phyloP scores from a whole-genome alignment of 306 rosid species.

The Hylodesmum podocarpum region DNA sequence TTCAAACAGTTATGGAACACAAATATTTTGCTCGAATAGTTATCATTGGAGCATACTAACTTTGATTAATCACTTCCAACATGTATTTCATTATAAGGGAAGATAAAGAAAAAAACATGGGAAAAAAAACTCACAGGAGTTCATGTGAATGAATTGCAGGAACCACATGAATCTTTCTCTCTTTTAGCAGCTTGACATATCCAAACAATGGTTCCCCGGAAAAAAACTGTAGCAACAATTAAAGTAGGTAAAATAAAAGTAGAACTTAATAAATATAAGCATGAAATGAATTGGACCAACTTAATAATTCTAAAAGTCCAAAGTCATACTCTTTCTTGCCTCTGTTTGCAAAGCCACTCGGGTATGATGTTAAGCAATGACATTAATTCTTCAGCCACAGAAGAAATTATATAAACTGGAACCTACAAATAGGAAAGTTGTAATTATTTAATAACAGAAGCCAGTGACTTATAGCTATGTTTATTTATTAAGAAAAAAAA shows the following conservation, averaged over 20 bases:
- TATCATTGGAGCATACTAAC: background rate
- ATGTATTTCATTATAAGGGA: background rate
- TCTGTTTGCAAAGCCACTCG: constrained; percentile 77
- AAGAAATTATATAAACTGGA: constrained; percentile 81
- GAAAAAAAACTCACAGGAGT: constrained; percentile 57
- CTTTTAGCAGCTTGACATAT: constrained; percentile 56
- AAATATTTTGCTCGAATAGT: background rate
- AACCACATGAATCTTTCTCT: constrained; percentile 68
- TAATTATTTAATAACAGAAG: background rate
- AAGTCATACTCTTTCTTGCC: constrained; percentile 79
- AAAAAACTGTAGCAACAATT: constrained; percentile 64
- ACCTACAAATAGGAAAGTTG: constrained; percentile 50
- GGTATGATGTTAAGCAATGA: constrained; percentile 71
- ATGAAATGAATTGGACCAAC: constrained; percentile 25
- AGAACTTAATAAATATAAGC: constrained; percentile 20
- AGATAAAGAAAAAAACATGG: background rate
- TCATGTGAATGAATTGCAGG: constrained; percentile 63
- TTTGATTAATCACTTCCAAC: background rate
- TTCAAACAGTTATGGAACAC: background rate
- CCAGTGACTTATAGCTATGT: no score
- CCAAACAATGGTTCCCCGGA: constrained; percentile 73
- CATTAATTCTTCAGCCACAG: constrained; percentile 77
- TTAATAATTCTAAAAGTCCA: constrained; percentile 12
- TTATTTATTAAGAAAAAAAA: no score
- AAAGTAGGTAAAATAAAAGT: constrained; percentile 20